These are phyloP conservation scores for Candida palmyrensis DNA, from an alignment of 805 yeast genomes.

Conservation along the genomic window DNA sequence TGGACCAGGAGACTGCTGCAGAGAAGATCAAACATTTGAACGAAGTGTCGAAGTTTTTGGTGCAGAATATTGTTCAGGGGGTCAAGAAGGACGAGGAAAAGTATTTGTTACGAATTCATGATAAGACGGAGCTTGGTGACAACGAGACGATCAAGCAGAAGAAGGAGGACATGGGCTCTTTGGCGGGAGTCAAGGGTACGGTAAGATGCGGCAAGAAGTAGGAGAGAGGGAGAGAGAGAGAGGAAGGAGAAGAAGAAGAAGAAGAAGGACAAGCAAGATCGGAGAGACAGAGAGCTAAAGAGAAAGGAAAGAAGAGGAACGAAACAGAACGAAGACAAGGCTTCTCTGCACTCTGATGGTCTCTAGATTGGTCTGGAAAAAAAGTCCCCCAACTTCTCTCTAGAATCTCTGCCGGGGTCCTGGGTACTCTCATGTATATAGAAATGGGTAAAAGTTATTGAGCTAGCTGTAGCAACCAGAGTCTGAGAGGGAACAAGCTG, in stretches of 20 bases:
- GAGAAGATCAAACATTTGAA: slow-evolving; percentile 52
- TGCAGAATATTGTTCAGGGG: slow-evolving; percentile 86
- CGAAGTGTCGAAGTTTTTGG: slow-evolving; percentile 67
- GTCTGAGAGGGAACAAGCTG: no score
- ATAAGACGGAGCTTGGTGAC: slow-evolving; percentile 84
- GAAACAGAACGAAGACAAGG: no score
- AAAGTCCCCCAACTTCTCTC: no score
- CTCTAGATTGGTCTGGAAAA: no score
- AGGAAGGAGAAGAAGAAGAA: slow-evolving; percentile 3
- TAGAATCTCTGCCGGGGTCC: no score
- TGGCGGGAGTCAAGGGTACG: slow-evolving; percentile 51
- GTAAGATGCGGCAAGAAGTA: slow-evolving; percentile 28
- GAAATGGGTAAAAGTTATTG: no score
- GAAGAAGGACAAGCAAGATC: slow-evolving; percentile 1
- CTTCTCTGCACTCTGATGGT: no score
- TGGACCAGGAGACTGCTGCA: slow-evolving; percentile 12
- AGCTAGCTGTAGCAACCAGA: no score
- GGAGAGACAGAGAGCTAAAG: neutral
- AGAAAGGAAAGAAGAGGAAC: neutral
- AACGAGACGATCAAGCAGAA: slow-evolving; percentile 69
- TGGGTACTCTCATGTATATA: no score
- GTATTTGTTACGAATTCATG: slow-evolving; percentile 64
- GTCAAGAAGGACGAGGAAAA: slow-evolving; percentile 39
- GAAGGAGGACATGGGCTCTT: slow-evolving; percentile 38
- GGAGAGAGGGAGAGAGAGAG: neutral